Base-by-base conservation (phyloP, 2,329 filamentous ascomycete species). In the Colletotrichum destructivum region DNA sequence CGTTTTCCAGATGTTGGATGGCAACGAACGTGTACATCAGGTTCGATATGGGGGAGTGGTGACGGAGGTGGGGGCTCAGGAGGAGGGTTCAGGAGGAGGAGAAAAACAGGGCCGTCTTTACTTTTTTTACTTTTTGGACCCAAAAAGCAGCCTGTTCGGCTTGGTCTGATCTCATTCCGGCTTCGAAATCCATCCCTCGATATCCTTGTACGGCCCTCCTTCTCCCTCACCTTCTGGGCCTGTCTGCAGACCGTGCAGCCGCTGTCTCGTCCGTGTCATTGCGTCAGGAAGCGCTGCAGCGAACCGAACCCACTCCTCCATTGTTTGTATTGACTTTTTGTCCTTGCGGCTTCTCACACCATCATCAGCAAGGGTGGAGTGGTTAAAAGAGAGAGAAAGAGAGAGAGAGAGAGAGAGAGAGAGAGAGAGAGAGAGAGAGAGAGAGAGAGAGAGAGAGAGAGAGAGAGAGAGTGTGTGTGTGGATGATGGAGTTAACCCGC, bases 261-360 rank as follows among this genome's bases (percentile, higher is more conserved):
- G 68, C 68, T 62, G 57, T 68, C 68, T 71, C 21, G 61, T 63
- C 49, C 47, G 54, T 63, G 64, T 71, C 68, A 71, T 68, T 68
- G 68, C 68, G 64, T 71, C 68, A 68, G 52, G 47, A 71, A 62
- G 51, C 68, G 63, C 68, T 54, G 61, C 16, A 16, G 47, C 21
- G n/a, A 51, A 13, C 46, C 26, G 26, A 26, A 40, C 31, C 59
- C 55, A 57, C 55, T 11, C n/a, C 23, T 21, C 21, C 56, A 47
- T 60, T 15, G 8, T 62, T 62, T 26, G 44, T 18, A 49, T 51
- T 26, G 8, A 26, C 26, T 26, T 26, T 62, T 26, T 51, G 59
- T 46, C 18, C 38, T 26, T 16, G 44, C 47, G 31, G 31, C 31
- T 31, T 31, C 31, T 31, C 31, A 31, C 4, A 12, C 21, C 23